These are phyloP conservation scores for Lonicera japonica DNA, from an alignment of 129 eudicot genomes.

Conservation along the genomic window DNA sequence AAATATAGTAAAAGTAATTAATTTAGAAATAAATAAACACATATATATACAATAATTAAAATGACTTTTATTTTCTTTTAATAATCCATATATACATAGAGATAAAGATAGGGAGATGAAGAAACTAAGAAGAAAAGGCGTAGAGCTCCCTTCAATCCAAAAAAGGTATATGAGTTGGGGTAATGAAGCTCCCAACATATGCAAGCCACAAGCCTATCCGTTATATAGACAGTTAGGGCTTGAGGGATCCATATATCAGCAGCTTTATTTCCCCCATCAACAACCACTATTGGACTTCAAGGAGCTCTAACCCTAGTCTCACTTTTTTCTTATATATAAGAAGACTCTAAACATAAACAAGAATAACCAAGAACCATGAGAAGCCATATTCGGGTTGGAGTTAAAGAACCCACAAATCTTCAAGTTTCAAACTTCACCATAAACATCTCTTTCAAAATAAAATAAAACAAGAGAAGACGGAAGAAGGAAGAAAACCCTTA, in stretches of 20 bases:
- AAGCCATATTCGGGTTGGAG: neutral
- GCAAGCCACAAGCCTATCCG: slow-evolving; percentile 61
- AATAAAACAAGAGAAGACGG: neutral
- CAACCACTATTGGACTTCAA: slow-evolving; percentile 72
- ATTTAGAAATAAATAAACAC: neutral
- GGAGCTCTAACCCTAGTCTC: slow-evolving; percentile 48
- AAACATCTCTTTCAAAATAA: neutral
- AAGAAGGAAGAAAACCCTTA: neutral
- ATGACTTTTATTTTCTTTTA: neutral
- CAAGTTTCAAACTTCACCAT: neutral
- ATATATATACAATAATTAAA: neutral
- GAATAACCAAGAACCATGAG: neutral
- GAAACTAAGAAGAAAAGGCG: slow-evolving; percentile 12
- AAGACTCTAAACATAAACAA: neutral
- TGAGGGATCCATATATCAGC: slow-evolving; percentile 72
- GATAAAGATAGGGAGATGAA: neutral
- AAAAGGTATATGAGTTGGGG: slow-evolving; percentile 37
- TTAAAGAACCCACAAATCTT: neutral
- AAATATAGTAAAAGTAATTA: neutral
- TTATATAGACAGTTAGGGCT: slow-evolving; percentile 16
- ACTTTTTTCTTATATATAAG: neutral
- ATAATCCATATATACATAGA: neutral
- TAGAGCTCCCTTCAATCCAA: slow-evolving; percentile 95
- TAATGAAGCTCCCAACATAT: slow-evolving; percentile 60
- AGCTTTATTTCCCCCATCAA: slow-evolving; percentile 44